Percentiles rank a stretch among this genome's conserved stretches.
These are phyloP conservation scores for Saccharata proteae DNA, from an alignment of 2,329 filamentous ascomycete species.

Conservation along the genomic window DNA sequence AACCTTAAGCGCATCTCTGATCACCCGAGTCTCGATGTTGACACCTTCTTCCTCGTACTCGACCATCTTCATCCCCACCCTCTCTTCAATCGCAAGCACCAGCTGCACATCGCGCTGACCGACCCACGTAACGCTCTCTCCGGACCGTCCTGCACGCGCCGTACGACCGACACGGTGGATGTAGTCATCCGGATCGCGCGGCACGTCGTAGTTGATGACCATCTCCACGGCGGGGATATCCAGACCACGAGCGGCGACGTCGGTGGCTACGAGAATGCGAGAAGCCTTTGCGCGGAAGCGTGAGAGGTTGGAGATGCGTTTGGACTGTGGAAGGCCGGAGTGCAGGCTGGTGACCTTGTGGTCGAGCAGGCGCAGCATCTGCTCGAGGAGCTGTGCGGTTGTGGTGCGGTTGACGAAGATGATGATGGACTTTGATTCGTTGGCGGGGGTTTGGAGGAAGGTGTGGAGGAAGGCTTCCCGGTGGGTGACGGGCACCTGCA, in stretches of 20 bases:
- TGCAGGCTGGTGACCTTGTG: conserved; percentile 89
- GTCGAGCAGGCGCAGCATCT: conserved; percentile 70
- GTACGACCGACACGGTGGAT: conserved; percentile 94
- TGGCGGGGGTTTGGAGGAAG: conserved; percentile 67
- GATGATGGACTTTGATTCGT: conserved; percentile 66
- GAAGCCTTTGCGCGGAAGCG: conserved; percentile 85
- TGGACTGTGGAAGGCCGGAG: conserved; percentile 71
- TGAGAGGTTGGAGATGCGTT: conserved; percentile 76
- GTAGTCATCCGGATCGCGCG: conserved; percentile 93
- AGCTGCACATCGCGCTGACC: conserved; percentile 88
- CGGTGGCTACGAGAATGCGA: conserved; percentile 83
- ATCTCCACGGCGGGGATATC: conserved; percentile 87
- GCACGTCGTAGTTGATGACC: conserved; percentile 92
- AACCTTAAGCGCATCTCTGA: conserved; percentile 73
- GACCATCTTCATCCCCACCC: conserved; percentile 69
- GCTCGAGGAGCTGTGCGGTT: conserved; percentile 81
- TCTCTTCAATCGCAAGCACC: conserved; percentile 76
- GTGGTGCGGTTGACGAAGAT: conserved; percentile 89
- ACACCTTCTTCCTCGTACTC: conserved; percentile 83
- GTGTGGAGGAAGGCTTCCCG: conserved; percentile 91
- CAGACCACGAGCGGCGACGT: conserved; percentile 85
- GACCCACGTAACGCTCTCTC: conserved; percentile 76
- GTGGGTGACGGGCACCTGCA: conserved; percentile 82
- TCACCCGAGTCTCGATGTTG: conserved; percentile 80
- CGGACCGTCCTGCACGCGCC: conserved; percentile 74